phyloP scores from a whole-genome alignment of 441 rosid genomes.

The Aquilaria agallochum region DNA sequence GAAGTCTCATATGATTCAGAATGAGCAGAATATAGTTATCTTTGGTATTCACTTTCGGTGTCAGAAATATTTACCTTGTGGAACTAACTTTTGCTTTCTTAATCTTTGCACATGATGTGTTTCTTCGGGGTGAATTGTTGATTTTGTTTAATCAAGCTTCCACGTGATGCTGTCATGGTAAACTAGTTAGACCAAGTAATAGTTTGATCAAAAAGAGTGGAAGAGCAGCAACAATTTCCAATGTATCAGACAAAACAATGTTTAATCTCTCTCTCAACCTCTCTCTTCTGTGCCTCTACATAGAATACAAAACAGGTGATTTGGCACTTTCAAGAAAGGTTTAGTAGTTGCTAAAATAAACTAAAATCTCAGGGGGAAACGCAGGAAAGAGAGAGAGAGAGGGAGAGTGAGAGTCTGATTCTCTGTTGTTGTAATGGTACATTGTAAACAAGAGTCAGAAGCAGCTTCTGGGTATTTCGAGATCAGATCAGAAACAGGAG shows the following conservation, averaged over 20 bases:
- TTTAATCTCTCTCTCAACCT: background rate
- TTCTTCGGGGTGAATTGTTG: too few relatives aligned
- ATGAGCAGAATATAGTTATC: background rate
- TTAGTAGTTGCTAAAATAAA: background rate
- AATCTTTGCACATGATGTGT: too few relatives aligned
- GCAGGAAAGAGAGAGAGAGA: background rate
- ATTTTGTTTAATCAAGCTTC: background rate
- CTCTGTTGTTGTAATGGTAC: too few relatives aligned
- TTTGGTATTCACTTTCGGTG: too few relatives aligned
- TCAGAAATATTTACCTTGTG: too few relatives aligned
- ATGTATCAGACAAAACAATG: too few relatives aligned
- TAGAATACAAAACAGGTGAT: background rate
- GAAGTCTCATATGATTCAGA: too few relatives aligned
- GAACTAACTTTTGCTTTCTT: too few relatives aligned
- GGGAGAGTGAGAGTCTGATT: background rate
- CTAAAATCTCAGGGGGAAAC: background rate
- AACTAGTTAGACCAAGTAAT: background rate
- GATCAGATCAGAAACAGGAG: too few relatives aligned
- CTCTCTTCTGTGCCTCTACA: constrained; percentile 6
- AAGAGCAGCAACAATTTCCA: background rate
- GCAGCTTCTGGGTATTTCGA: background rate
- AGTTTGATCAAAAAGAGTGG: background rate
- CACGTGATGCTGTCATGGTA: background rate
- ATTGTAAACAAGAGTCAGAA: background rate
- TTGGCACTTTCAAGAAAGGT: constrained; percentile 14